Base-by-base conservation (phyloP, 208 protist species). In the Trypanosoma melophagium region DNA sequence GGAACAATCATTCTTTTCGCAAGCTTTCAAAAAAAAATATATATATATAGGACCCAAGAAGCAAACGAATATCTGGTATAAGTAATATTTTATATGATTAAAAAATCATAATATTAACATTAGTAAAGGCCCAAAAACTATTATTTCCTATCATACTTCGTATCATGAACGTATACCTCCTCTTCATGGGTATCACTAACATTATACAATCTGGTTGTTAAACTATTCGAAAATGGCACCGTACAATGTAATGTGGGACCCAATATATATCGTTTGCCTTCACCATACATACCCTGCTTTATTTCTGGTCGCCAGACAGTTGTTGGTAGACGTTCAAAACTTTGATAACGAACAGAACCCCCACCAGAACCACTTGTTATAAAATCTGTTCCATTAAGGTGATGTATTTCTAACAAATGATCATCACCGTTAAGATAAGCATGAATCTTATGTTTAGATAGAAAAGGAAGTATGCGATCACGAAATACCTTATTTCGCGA, bases 361-460 rank as follows among this genome's bases (percentile, higher is more conserved):
- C 69, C 59, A 60, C 60, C 60, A 4, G 53, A 49, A 19, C 69
- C 60, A 54, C 31, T 45, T 0, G 60, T 74, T 19, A 74, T 57
- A 60, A 67, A 69, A 56, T 74, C 69, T 10, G 69, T 69, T 21
- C 61, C 69, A 41, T 63, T 61, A 44, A 52, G 50, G n/a, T 52
- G 69, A 24, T 74, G 69, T 8, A 74, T 41, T 50, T 74, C 69
- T 17, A 74, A 31, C 1, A 74, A 17, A 22, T 74, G 60, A 60
- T 74, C 69, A 54, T 74, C 59, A 3, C 69, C 69, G 35, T 64
- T 66, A 31, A 74, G 35, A 19, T 66, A 74, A 31, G 44, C 17
- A 51, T 74, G 59, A 47, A 69, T 35, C 24, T 57, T 47, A 22
- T 74, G 45, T 4, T 61, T 21, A 35, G 19, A n/a, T 49, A 74